These are phyloP conservation scores for Ensete ventricosum DNA, from an alignment of 176 grass and related monocot genomes.

Conservation along the genomic window DNA sequence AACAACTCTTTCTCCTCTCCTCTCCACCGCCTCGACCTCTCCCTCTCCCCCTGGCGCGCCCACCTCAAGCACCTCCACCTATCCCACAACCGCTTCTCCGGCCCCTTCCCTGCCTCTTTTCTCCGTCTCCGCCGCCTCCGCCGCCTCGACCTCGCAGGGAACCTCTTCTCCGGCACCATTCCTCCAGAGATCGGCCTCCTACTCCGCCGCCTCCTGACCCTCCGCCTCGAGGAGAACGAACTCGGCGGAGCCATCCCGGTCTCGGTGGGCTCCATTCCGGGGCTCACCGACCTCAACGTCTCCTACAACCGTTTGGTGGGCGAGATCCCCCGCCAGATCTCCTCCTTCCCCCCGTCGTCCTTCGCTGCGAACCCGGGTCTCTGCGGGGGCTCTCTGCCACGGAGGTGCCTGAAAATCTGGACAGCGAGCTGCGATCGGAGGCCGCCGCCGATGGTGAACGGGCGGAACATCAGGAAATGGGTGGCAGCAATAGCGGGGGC, in stretches of 20 bases:
- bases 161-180: conserved; percentile 36
- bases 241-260: conserved; percentile 41
- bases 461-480: conserved; percentile 24
- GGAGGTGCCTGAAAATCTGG: conserved; percentile 16
- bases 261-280: conserved; percentile 33
- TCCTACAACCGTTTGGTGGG: conserved; percentile 59
- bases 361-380: conserved; percentile 47
- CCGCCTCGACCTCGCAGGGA: conserved; percentile 62
- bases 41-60: conserved; percentile 38
- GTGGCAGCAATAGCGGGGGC: conserved; percentile 31
- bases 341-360: conserved; percentile 46
- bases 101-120: conserved; percentile 47
- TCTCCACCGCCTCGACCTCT: conserved; percentile 42
- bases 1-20: conserved; percentile 61
- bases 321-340: conserved; percentile 34
- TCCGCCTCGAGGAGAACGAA: conserved; percentile 44
- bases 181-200: conserved; percentile 51
- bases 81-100: conserved; percentile 68
- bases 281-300: conserved; percentile 50
- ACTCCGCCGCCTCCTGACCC: conserved; percentile 54
- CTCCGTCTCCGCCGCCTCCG: conserved; percentile 64
- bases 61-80: conserved; percentile 92
- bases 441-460: neutral
- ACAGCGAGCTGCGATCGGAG: neutral
- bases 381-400: conserved; percentile 37